These are phyloP conservation scores for Blastocystis hominis DNA, from an alignment of 352 stramenopile species.

Conservation along the genomic window DNA sequence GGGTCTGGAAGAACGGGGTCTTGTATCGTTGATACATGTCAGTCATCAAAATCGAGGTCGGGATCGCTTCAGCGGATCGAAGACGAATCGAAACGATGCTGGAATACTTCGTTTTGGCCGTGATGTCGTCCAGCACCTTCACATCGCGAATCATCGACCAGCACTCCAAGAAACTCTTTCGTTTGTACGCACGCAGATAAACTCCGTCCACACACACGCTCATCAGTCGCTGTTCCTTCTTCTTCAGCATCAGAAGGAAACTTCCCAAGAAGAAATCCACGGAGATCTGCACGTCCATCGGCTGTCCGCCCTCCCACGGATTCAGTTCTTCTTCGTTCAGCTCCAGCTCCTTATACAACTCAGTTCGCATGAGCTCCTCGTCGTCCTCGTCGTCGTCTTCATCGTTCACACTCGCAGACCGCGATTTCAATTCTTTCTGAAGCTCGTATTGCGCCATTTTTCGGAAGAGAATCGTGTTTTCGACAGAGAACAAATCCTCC, in stretches of 20 bases:
- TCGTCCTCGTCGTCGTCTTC: not conserved
- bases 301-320: slow-evolving; percentile 46
- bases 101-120: slow-evolving; percentile 1
- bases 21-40: not conserved
- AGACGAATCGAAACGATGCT: not conserved
- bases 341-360: slow-evolving; percentile 47
- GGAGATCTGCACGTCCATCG: slow-evolving; percentile 12
- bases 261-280: slow-evolving; percentile 12
- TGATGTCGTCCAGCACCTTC: not conserved
- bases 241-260: slow-evolving; percentile 20
- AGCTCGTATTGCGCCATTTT: slow-evolving; percentile 53
- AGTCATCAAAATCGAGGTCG: not conserved
- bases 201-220: not conserved
- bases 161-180: slow-evolving; percentile 28
- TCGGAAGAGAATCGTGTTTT: slow-evolving; percentile 54
- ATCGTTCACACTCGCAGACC: not conserved
- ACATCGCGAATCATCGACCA: slow-evolving; percentile 45
- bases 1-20: slow-evolving; percentile 15
- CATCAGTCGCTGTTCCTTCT: slow-evolving; percentile 9
- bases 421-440: not conserved
- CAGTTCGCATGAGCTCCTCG: slow-evolving; percentile 11
- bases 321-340: slow-evolving; percentile 23
- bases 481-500: slow-evolving; percentile 45
- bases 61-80: not conserved
- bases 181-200: slow-evolving; percentile 12